phyloP scores from a whole-genome alignment of 805 yeast species.

The Cyberlindnera nakhonratchasimensis region DNA sequence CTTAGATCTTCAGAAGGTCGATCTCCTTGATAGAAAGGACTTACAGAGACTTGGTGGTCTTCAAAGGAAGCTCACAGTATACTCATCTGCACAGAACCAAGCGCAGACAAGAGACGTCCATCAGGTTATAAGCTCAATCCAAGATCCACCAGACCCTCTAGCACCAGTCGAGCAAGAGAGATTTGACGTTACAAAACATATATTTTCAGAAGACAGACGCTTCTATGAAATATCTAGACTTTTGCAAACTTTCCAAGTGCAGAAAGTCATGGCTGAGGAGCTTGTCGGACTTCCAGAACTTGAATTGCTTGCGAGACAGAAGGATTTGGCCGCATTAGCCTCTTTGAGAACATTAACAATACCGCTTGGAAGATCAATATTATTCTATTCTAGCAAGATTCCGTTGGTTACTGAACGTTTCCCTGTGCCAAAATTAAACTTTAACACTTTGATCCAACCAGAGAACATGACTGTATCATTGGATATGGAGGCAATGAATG shows the following conservation, averaged over 20 bases:
- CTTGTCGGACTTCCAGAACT: constrained; percentile 44
- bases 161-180: constrained; percentile 70
- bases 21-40: constrained; percentile 68
- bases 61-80: not conserved
- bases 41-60: constrained; percentile 31
- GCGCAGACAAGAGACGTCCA: constrained; percentile 38
- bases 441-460: constrained; percentile 63
- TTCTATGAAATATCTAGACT: constrained; percentile 72
- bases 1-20: constrained; percentile 38
- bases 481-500: constrained; percentile 50
- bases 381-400: constrained; percentile 60
- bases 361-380: constrained; percentile 76
- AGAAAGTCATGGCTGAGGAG: constrained; percentile 39
- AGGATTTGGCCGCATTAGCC: constrained; percentile 55
- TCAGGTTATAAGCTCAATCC: constrained; percentile 37
- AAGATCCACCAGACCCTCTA: constrained; percentile 43
- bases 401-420: constrained; percentile 86
- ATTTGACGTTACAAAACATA: constrained; percentile 60
- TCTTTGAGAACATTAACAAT: constrained; percentile 71
- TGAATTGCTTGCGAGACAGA: constrained; percentile 50
- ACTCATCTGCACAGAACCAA: constrained; percentile 1
- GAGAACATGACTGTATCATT: constrained; percentile 59
- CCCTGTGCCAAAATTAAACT: constrained; percentile 72
- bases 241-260: constrained; percentile 66
- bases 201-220: constrained; percentile 76